A percentile compares a stretch with the other conserved stretches of the same genome.
These are phyloP conservation scores for Iris macrosiphon DNA, from an alignment of 106 monocot species.

Conservation along the genomic window DNA sequence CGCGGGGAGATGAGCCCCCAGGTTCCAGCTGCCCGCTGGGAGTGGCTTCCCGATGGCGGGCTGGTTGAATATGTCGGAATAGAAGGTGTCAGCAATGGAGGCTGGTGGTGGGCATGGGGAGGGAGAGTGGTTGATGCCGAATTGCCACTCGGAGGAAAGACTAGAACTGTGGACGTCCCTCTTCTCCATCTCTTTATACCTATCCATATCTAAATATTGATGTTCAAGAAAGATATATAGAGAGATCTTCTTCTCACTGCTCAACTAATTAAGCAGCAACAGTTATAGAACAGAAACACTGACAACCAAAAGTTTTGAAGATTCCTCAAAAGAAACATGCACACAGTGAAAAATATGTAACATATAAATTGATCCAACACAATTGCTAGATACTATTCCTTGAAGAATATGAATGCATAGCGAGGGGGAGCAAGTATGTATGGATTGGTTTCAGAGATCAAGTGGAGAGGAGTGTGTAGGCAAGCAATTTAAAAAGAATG, in stretches of 20 bases:
- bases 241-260: no score
- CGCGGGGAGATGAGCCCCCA: constrained; percentile 20
- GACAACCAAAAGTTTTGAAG: no score
- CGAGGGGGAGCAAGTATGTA: no score
- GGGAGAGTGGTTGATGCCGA: constrained; percentile 1
- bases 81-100: constrained; percentile 33
- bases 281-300: no score
- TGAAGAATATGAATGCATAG: no score
- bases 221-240: no score
- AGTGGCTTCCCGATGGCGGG: constrained; percentile 10
- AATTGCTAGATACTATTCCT: no score
- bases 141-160: constrained; percentile 17
- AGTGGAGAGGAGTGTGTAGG: not conserved
- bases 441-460: constrained; percentile 35
- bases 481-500: not conserved
- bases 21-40: constrained; percentile 25
- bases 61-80: constrained; percentile 19
- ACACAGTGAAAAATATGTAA: no score
- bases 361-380: no score
- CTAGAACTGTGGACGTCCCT: constrained; percentile 14
- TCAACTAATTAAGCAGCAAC: no score
- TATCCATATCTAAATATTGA: no score
- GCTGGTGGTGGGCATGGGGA: constrained; percentile 10
- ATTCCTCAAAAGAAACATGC: no score
- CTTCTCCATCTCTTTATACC: constrained; percentile 28